Percentiles rank a stretch among this genome's conserved stretches.
Conservation (phyloP, 352 stramenopile genomes). For the Blastocystis sp. region DNA sequence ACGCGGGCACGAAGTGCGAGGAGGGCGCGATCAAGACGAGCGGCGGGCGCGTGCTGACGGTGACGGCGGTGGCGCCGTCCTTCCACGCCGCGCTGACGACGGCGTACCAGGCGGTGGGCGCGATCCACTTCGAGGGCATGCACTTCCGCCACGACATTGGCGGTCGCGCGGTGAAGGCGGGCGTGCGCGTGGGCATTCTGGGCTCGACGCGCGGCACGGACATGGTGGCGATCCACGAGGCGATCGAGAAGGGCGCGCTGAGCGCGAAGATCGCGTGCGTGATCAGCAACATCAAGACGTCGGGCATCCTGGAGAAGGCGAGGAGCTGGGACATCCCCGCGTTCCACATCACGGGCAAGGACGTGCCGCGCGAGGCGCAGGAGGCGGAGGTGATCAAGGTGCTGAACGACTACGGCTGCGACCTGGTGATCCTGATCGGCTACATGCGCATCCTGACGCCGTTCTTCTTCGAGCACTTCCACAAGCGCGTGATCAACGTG, state of each 20-base stretch:
- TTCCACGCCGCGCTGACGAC: conserved; percentile 88
- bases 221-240: conserved; percentile 82
- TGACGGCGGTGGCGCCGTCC: conserved; percentile 88
- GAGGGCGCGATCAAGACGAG: conserved; percentile 84
- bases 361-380: conserved; percentile 88
- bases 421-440: conserved; percentile 95
- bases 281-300: conserved; percentile 90
- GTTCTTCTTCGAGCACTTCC: conserved; percentile 90
- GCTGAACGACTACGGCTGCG: conserved; percentile 88
- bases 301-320: conserved; percentile 92
- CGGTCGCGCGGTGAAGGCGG: conserved; percentile 83
- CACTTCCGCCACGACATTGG: conserved; percentile 97
- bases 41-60: conserved; percentile 93
- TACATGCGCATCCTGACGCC: conserved; percentile 99
- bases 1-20: conserved; percentile 91
- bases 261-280: conserved; percentile 93
- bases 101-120: conserved; percentile 84
- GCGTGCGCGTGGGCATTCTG: conserved; percentile 91
- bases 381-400: conserved; percentile 91
- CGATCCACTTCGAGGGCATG: conserved; percentile 88
- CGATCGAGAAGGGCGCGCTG: conserved; percentile 79
- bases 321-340: conserved; percentile 81
- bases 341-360: conserved; percentile 76
- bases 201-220: conserved; percentile 92
- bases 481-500: conserved; percentile 89